phyloP scores from a whole-genome alignment of 129 eudicot species.

The Flaveria linearis region DNA sequence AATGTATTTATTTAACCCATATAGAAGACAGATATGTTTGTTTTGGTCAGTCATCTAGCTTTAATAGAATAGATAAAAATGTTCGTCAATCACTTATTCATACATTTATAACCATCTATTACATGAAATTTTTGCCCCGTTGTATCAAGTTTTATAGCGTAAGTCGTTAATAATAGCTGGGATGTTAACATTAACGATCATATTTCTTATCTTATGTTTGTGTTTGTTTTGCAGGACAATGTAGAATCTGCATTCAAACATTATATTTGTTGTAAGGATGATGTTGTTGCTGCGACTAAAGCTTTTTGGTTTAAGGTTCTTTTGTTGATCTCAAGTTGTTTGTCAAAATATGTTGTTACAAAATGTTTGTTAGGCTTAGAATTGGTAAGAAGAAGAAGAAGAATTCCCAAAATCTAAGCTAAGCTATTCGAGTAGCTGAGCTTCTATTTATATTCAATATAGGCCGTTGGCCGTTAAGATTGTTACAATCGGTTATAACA shows the following conservation, averaged over 20 bases:
- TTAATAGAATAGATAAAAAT: neutral
- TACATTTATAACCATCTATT: neutral
- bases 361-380: too few species aligned
- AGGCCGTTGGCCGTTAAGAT: too few species aligned
- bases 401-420: too few species aligned
- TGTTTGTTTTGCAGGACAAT: constrained; percentile 25
- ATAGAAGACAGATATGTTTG: neutral
- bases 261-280: neutral
- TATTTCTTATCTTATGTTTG: neutral
- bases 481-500: too few species aligned
- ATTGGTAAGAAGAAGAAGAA: too few species aligned
- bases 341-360: constrained; percentile 13
- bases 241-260: constrained; percentile 19
- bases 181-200: neutral
- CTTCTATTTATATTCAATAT: too few species aligned
- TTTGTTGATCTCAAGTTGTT: constrained; percentile 16
- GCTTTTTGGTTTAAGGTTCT: constrained; percentile 5
- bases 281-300: neutral
- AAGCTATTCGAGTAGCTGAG: too few species aligned
- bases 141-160: neutral
- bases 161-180: neutral
- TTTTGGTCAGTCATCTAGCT: neutral
- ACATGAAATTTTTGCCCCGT: neutral
- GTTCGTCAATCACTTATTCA: neutral
- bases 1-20: neutral